Percentiles rank a stretch among this genome's conserved stretches.
Evolutionary conservation across 1,284 basidiomycete genomes (phyloP).

Genomic region (Rhodotorula sp.): DNA sequence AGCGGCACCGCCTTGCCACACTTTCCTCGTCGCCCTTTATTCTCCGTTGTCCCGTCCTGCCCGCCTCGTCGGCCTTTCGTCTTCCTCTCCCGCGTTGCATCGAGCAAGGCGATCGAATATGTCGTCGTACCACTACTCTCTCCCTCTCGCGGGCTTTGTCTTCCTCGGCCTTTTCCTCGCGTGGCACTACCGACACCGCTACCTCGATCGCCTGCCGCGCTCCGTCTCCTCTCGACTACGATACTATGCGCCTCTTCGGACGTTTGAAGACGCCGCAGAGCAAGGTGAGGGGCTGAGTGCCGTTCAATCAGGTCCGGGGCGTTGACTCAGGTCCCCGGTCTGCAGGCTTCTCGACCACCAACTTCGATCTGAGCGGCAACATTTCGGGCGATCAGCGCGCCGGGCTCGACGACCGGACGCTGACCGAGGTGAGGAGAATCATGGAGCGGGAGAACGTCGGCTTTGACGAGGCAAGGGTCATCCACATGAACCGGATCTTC

Average conservation of each 20-base stretch:
- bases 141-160: slow-evolving; percentile 10
- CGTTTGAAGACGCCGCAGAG: slow-evolving; percentile 38
- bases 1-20: too few relatives aligned
- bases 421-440: slow-evolving; percentile 36
- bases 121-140: slow-evolving; percentile 5
- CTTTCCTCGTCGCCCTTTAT: too few relatives aligned
- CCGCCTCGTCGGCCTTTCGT: neutral
- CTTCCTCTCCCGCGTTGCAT: neutral
- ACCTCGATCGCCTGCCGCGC: slow-evolving; percentile 28
- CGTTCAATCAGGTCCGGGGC: fast-evolving
- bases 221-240: slow-evolving; percentile 30
- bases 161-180: slow-evolving; percentile 18
- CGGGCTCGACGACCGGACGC: slow-evolving; percentile 32
- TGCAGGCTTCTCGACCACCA: slow-evolving; percentile 35
- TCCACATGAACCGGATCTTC: slow-evolving; percentile 32
- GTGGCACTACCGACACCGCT: slow-evolving; percentile 30
- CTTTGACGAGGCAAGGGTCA: slow-evolving; percentile 36
- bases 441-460: slow-evolving; percentile 33
- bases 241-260: slow-evolving; percentile 32
- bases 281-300: slow-evolving; percentile 13
- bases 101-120: neutral
- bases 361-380: slow-evolving; percentile 36
- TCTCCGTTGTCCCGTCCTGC: neutral
- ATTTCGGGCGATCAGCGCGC: slow-evolving; percentile 32
- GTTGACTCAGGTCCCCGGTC: neutral